These are phyloP conservation scores for Solanum appendiculatum DNA, from an alignment of 257 asterid genomes.

Conservation along the genomic window DNA sequence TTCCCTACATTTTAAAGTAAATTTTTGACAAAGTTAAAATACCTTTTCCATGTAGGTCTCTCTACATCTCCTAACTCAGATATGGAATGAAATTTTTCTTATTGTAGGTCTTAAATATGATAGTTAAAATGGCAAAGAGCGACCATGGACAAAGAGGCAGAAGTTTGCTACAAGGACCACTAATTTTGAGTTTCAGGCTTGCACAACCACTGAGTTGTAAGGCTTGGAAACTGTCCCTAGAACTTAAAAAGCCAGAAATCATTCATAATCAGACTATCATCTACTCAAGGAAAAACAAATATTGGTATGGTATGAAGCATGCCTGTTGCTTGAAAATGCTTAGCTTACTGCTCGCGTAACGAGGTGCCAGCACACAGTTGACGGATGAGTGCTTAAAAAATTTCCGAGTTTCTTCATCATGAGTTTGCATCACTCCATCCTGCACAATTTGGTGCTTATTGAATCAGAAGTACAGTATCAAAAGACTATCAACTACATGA, in stretches of 20 bases:
- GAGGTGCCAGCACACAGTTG: conserved; percentile 81
- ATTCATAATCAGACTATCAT: not conserved
- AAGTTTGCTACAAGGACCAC: not conserved
- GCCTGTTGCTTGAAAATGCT: conserved; percentile 99
- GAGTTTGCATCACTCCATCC: conserved; percentile 96
- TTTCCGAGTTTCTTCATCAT: conserved; percentile 90
- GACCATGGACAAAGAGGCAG: not conserved
- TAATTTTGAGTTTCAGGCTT: not conserved
- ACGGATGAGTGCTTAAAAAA: conserved; percentile 93
- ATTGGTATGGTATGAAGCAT: conserved; percentile 30
- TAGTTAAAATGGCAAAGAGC: not conserved
- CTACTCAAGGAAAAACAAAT: not conserved
- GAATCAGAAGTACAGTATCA: not conserved
- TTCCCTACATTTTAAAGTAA: not conserved
- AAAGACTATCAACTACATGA: not conserved
- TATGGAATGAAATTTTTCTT: not conserved
- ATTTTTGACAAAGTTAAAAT: not conserved
- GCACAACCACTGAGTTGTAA: not conserved
- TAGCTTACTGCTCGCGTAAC: conserved; percentile 93
- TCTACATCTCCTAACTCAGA: not conserved
- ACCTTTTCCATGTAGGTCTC: not conserved
- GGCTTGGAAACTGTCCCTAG: not conserved
- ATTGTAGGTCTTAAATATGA: not conserved
- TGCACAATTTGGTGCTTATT: conserved; percentile 14
- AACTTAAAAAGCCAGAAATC: not conserved